Base-by-base conservation (phyloP, 2,329 filamentous ascomycete species). In the Sclerotinia glacialis region DNA sequence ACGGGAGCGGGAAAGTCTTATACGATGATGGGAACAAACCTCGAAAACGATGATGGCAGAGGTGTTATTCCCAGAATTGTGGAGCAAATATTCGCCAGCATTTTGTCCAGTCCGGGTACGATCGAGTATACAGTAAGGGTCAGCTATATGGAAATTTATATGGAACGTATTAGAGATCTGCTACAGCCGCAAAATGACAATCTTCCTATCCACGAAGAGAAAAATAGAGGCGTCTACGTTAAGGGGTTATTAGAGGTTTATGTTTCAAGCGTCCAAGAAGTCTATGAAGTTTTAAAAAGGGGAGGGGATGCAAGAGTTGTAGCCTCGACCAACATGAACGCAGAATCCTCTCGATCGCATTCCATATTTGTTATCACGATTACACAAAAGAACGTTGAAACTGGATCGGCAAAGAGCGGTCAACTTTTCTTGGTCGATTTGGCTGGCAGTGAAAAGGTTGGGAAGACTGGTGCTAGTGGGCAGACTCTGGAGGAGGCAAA, bases 101-200 rank as follows among this genome's bases (percentile, higher is more conserved):
- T 98, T 78, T 84, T 97, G 80, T 88, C 91, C 28, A 97, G 93
- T 74, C 92, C 94, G 53, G 89, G 89, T 74, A 96, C 92, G 72
- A 97, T 98, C 78, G 95, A 98, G 80, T 98, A 98, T 79, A 98
- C 93, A n/a, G 94, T 99, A 64, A 88, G 93, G 66, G 94, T 98
- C 76, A 97, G 93, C 79, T 98, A 98, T 80, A 97, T 99, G 93
- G 95, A 99, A 80, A 98, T 99, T 71, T 99, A 99, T 83, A 99
- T 98, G 95, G 95, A 99, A 81, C 88, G 91, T 73, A 98, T 99
- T 78, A 88, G 94, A 75, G 95, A 99, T 86, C 80, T 99, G 75
- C 82, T 99, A 70, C 88, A 90, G 31, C 95, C 95, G 14, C 90
- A 93, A 68, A 97, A 98, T 79, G 94, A 97, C 81, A 98, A 98